Evolutionary conservation across 169 alveolate genomes (phyloP), one percentile per base, ranked within the genome.

Genomic region (Cryptosporidium baileyi): DNA sequence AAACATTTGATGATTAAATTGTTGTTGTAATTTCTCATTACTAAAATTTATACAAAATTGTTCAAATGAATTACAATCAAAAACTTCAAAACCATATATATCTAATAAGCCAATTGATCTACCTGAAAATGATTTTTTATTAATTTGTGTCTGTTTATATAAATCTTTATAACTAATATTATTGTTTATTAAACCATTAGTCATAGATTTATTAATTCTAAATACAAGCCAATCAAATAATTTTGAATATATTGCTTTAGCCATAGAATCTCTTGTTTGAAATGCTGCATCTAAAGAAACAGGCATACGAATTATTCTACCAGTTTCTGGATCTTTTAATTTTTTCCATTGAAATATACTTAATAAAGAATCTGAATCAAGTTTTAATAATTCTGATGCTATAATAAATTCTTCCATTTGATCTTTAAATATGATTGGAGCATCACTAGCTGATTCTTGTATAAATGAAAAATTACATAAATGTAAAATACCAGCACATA

Each of bases 1-100:
- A 80, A 94, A 91, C 89, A 94, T 92, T 67, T 92, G 95, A 62
- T 95, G 91, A 57, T 94, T 91, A 90, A 95, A 95, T 67, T 93
- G 93, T 59, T 93, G 91, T 54, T 95, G 96, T 41, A 94, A 89
- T 49, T 88, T 82, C 89, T 95, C 97, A 60, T 95, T 95, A 13
- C 96, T 96, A 85, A 92, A 95, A 91, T 95, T 95, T 60, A 95
- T 95, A 57, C 97, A 95, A 47, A 95, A 88, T 88, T 95, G 97
- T 80, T 95, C 97, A 61, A 94, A 92, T 1, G 96, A 93, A 26
- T 93, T 93, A 32, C 60, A 49, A 17, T 82, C 91, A 54, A 94
- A 90, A 30, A 92, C 94, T 51, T 94, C 96, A 60, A 93, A 93
- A 9, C 96, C 96, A 49, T 91, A 93, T 15, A 93, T 93, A 79